A percentile compares a stretch with the other conserved stretches of the same genome.
Conservation (phyloP, 331 rosid species). For the Phaseolus coccineus region DNA sequence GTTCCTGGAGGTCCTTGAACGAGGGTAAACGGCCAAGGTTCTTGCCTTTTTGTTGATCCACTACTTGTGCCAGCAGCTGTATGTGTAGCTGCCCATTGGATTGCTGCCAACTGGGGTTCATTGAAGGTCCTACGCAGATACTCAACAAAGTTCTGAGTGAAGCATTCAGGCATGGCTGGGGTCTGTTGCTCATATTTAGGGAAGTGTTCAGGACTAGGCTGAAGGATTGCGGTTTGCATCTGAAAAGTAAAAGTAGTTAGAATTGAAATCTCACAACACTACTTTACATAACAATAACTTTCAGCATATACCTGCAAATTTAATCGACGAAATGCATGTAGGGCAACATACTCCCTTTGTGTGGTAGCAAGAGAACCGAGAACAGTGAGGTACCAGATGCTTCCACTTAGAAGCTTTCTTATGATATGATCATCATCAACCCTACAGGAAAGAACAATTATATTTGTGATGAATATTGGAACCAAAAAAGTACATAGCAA, state of each 20-base stretch:
- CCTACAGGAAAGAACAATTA: slow-evolving; percentile 51
- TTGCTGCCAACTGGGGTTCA: slow-evolving; percentile 95
- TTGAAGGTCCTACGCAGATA: slow-evolving; percentile 89
- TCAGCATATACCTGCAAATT: slow-evolving; percentile 76
- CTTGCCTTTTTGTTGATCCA: slow-evolving; percentile 82
- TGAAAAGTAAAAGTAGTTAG: slow-evolving; percentile 49
- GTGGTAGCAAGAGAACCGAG: slow-evolving; percentile 99
- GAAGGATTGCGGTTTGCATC: slow-evolving; percentile 99
- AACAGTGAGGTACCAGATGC: slow-evolving; percentile 85
- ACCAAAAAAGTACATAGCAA: slow-evolving; percentile 12
- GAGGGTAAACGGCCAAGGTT: slow-evolving; percentile 99
- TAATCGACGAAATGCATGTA: slow-evolving; percentile 98
- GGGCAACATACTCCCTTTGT: slow-evolving; percentile 92
- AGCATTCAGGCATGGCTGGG: slow-evolving; percentile 98
- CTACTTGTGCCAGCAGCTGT: slow-evolving; percentile 99
- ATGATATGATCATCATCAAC: slow-evolving; percentile 86
- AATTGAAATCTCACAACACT: slow-evolving; percentile 21
- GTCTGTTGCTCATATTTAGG: slow-evolving; percentile 95
- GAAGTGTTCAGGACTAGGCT: slow-evolving; percentile 95
- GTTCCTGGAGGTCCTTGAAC: slow-evolving; percentile 99
- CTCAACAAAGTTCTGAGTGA: slow-evolving; percentile 88
- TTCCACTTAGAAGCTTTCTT: slow-evolving; percentile 78
- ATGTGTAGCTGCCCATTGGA: slow-evolving; percentile 98
- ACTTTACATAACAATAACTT: slow-evolving; percentile 20
- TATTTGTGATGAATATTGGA: slow-evolving; percentile 2